phyloP scores from a whole-genome alignment of 2,329 filamentous ascomycete species.

The Botrytis fabae region DNA sequence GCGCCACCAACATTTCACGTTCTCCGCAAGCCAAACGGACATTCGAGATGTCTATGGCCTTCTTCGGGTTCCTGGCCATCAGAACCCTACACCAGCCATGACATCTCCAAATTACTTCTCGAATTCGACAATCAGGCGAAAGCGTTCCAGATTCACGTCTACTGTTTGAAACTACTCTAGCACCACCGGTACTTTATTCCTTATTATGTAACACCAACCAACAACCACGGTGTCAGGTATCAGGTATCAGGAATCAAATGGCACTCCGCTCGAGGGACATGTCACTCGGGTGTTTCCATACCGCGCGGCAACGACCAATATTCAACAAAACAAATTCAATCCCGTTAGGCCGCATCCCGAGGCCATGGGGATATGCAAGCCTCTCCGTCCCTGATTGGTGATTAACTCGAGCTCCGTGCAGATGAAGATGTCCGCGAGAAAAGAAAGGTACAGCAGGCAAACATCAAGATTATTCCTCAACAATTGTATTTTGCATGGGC shows the following conservation, averaged over 20 bases:
- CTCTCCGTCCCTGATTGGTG: background rate
- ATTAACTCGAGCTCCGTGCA: background rate
- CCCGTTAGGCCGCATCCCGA: constrained; percentile 9
- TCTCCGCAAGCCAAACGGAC: background rate
- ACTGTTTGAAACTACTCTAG: background rate
- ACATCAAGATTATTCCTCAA: background rate
- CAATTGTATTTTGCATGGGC: background rate
- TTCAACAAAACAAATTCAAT: constrained; percentile 12
- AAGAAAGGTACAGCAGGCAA: background rate
- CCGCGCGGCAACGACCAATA: background rate
- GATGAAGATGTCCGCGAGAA: constrained; percentile 8
- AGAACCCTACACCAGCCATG: background rate
- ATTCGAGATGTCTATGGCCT: background rate
- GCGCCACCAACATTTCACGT: background rate
- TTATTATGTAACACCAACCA: background rate
- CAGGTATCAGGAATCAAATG: background rate
- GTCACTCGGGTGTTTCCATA: background rate
- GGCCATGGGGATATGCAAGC: background rate
- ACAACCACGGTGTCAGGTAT: background rate
- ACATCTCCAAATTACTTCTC: background rate
- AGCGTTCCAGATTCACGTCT: background rate
- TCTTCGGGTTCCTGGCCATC: no score
- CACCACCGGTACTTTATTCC: background rate
- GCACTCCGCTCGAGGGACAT: background rate
- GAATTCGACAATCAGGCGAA: background rate